These are phyloP conservation scores for Macrolepiota dolichaula DNA, from an alignment of 768 basidiomycete genomes.

Conservation along the genomic window DNA sequence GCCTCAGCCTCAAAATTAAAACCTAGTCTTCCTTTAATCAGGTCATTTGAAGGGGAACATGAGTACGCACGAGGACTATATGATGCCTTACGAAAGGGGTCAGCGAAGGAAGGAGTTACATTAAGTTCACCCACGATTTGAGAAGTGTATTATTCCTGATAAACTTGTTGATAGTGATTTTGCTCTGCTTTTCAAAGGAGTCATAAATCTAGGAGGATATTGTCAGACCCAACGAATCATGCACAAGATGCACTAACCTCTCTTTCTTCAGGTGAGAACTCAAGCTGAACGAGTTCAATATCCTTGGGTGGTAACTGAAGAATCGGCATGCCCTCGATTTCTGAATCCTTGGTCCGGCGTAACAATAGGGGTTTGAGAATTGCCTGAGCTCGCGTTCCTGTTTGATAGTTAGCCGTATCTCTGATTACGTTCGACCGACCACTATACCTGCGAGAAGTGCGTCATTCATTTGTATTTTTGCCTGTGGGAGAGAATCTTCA, in stretches of 20 bases:
- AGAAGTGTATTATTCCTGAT: slow-evolving; percentile 61
- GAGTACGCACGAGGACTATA: slow-evolving; percentile 37
- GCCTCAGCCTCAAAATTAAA: slow-evolving; percentile 72
- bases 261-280: slow-evolving; percentile 66
- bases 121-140: slow-evolving; percentile 52
- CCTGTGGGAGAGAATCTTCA: slow-evolving; percentile 24
- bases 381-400: slow-evolving; percentile 60
- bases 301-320: slow-evolving; percentile 60
- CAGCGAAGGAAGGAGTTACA: background rate
- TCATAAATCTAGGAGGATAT: slow-evolving; percentile 45
- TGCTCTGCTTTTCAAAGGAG: slow-evolving; percentile 50
- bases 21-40: slow-evolving; percentile 33
- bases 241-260: slow-evolving; percentile 36
- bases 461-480: slow-evolving; percentile 49
- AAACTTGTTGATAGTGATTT: slow-evolving; percentile 56
- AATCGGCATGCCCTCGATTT: slow-evolving; percentile 64
- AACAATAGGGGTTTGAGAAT: slow-evolving; percentile 65
- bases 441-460: slow-evolving; percentile 57
- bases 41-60: background rate
- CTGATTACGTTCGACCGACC: background rate
- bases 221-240: background rate
- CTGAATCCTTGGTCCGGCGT: slow-evolving; percentile 70
- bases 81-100: slow-evolving; percentile 35
- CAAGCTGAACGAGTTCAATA: slow-evolving; percentile 53
- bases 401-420: background rate